phyloP scores from a whole-genome alignment of 441 rosid genomes.

The Aleurites moluccanus region DNA sequence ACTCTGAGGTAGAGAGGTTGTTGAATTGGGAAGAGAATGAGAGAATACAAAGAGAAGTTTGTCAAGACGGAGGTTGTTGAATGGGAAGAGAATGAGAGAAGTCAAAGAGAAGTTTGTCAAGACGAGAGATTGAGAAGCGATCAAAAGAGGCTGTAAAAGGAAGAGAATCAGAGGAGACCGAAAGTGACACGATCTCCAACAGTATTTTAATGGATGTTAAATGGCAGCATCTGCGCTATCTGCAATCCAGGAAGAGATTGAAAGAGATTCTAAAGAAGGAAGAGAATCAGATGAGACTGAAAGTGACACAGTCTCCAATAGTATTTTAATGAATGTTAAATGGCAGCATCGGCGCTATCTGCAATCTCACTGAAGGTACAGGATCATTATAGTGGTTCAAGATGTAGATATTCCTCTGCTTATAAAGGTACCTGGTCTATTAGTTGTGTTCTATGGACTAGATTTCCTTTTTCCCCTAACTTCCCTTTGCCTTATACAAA shows the following conservation, averaged over 20 bases:
- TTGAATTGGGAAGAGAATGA: constrained; percentile 34
- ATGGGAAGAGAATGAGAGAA: neutral
- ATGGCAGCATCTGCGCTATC: too few relatives aligned
- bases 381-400: constrained; percentile 41
- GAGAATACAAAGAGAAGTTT: constrained; percentile 30
- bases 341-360: neutral
- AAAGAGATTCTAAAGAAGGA: too few relatives aligned
- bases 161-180: constrained; percentile 8
- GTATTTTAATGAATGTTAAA: too few relatives aligned
- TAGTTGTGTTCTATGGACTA: neutral
- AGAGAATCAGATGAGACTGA: constrained; percentile 2
- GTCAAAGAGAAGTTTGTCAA: constrained; percentile 25
- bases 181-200: too few relatives aligned
- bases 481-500: neutral
- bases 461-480: neutral
- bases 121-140: constrained; percentile 8
- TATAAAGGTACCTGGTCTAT: constrained; percentile 37
- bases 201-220: too few relatives aligned
- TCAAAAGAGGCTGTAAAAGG: too few relatives aligned
- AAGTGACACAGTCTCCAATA: too few relatives aligned
- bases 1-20: constrained; percentile 20
- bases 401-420: constrained; percentile 48
- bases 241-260: constrained; percentile 26
- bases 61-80: constrained; percentile 8
- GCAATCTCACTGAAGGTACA: constrained; percentile 39